These are phyloP conservation scores for Syzygium oleosum DNA, from an alignment of 345 rosid genomes.

Conservation along the genomic window DNA sequence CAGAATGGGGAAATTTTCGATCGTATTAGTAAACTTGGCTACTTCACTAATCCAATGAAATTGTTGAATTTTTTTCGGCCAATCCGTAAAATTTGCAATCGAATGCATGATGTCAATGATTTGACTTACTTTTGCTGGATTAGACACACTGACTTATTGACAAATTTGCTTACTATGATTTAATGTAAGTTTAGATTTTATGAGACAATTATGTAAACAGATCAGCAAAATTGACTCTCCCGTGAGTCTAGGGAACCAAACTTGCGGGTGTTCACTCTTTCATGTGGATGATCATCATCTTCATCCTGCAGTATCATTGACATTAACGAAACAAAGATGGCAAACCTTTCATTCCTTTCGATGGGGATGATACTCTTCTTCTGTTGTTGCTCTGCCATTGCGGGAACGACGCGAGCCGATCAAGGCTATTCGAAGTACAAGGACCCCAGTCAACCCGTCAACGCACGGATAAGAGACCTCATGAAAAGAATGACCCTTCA, in stretches of 20 bases:
- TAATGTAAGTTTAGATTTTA: too few species aligned
- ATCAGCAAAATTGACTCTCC: neutral
- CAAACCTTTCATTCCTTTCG: neutral
- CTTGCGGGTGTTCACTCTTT: neutral
- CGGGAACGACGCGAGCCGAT: neutral
- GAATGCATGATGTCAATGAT: too few species aligned
- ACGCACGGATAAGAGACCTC: conserved; percentile 15
- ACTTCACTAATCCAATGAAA: neutral
- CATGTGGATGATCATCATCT: neutral
- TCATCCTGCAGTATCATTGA: neutral
- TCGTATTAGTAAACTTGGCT: neutral
- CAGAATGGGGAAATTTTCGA: neutral
- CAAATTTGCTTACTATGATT: too few species aligned
- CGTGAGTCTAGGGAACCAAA: neutral
- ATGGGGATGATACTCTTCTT: neutral
- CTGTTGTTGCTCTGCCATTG: neutral
- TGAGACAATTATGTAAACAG: neutral
- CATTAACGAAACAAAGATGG: neutral
- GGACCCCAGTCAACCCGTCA: conserved; percentile 11
- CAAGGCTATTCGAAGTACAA: conserved; percentile 8
- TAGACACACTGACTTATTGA: too few species aligned
- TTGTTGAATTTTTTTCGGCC: too few species aligned
- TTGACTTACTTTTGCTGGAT: too few species aligned
- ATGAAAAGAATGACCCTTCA: conserved; percentile 19
- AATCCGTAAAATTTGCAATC: too few species aligned